A percentile compares a stretch with the other conserved stretches of the same genome.
Conservation (phyloP, 805 yeast species). For the Pichia insulana region DNA sequence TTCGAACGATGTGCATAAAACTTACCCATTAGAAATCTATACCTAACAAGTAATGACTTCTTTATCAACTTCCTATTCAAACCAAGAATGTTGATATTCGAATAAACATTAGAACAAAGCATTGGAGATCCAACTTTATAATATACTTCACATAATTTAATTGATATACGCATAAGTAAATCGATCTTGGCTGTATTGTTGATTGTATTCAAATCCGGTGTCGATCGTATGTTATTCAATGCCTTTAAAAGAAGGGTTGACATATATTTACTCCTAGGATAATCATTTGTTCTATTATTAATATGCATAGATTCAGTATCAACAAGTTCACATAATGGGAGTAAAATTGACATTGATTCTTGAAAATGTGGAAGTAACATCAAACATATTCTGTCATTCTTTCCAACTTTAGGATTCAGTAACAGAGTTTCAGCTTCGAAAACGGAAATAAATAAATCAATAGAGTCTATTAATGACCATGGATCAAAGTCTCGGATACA, state of each 20-base stretch:
- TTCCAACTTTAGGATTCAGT: conserved; percentile 32
- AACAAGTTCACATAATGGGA: conserved; percentile 38
- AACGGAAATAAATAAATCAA: conserved; percentile 42
- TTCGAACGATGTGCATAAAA: conserved; percentile 47
- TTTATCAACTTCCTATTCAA: conserved; percentile 35
- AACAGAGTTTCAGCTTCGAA: conserved; percentile 41
- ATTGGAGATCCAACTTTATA: conserved; percentile 46
- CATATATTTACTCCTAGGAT: conserved; percentile 38
- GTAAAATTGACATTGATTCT: conserved; percentile 28
- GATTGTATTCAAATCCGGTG: conserved; percentile 28
- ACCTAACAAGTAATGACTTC: conserved; percentile 39
- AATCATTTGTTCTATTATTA: conserved; percentile 24
- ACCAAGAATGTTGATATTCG: conserved; percentile 46
- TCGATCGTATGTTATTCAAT: conserved; percentile 42
- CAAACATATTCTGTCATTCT: conserved; percentile 17
- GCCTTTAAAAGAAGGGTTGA: conserved; percentile 41
- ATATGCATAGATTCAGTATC: conserved; percentile 35
- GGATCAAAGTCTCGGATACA: conserved; percentile 46
- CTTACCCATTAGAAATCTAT: conserved; percentile 45
- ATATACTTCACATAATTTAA: conserved; percentile 42
- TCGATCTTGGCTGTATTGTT: conserved; percentile 33
- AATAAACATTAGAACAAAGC: conserved; percentile 51
- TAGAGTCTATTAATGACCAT: conserved; percentile 44
- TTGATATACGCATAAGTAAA: conserved; percentile 41
- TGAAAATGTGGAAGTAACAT: conserved; percentile 31